Evolutionary conservation across 23 red algal species (phyloP).

Genomic region (Cyanidiococcus yangmingshanensis): DNA sequence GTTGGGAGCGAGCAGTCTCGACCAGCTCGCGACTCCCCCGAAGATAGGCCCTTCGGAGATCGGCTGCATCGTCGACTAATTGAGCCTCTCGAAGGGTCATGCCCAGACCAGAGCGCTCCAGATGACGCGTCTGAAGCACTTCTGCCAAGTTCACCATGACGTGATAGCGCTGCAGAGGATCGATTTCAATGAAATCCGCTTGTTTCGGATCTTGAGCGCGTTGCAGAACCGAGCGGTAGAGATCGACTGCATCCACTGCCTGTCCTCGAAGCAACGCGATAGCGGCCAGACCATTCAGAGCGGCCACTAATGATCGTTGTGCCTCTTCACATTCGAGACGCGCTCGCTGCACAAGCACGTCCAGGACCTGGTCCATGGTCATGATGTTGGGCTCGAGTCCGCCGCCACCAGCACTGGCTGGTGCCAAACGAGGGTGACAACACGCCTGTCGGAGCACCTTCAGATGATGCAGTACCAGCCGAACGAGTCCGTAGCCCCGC

Average conservation of each 20-base stretch:
- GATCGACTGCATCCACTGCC: slow-evolving; percentile 24
- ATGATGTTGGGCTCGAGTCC: slow-evolving; percentile 12
- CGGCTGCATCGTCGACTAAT: background rate
- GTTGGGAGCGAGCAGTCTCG: background rate
- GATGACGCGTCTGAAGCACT: slow-evolving; percentile 15
- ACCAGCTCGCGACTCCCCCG: background rate
- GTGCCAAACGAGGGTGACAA: slow-evolving; percentile 70
- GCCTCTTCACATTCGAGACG: slow-evolving; percentile 67
- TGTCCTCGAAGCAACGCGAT: slow-evolving; percentile 23
- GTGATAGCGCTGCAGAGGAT: slow-evolving; percentile 72
- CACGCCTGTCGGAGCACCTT: slow-evolving; percentile 71
- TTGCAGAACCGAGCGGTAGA: slow-evolving; percentile 37
- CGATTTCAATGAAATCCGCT: slow-evolving; percentile 36
- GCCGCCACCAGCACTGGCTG: slow-evolving; percentile 26
- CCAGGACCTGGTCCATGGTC: slow-evolving; percentile 63
- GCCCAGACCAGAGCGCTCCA: background rate
- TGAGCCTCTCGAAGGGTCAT: background rate
- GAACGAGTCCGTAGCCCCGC: background rate
- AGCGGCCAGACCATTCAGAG: slow-evolving; percentile 57
- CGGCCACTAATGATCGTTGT: slow-evolving; percentile 35
- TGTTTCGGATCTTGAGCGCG: slow-evolving; percentile 32
- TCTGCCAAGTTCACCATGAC: slow-evolving; percentile 50
- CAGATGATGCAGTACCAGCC: slow-evolving; percentile 27
- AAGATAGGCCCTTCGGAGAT: background rate
- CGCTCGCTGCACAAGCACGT: slow-evolving; percentile 31